These are phyloP conservation scores for Capronia coronata DNA, from an alignment of 2,329 filamentous ascomycete genomes.

Conservation along the genomic window DNA sequence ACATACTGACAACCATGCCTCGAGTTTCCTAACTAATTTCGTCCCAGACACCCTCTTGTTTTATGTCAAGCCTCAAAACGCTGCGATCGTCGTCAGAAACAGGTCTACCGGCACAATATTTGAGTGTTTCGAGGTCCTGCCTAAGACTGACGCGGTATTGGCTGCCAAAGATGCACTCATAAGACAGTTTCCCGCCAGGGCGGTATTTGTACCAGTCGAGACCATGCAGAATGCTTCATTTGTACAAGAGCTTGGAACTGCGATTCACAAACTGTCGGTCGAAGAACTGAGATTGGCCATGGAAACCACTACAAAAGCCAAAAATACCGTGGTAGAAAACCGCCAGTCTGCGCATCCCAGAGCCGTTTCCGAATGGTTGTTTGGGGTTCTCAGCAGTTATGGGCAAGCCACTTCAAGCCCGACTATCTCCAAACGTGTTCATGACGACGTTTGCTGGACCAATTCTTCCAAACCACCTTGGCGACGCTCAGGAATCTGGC, in stretches of 20 bases:
- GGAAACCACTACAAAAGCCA: conserved; percentile 37
- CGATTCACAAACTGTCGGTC: conserved; percentile 35
- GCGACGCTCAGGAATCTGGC: conserved; percentile 50
- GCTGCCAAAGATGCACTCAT: conserved; percentile 36
- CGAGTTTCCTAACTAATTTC: not conserved
- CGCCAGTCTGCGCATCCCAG: conserved; percentile 47
- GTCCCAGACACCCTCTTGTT: conserved; percentile 34
- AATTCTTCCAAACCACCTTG: conserved; percentile 36
- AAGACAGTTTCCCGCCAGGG: conserved; percentile 42
- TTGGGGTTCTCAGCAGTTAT: conserved; percentile 39
- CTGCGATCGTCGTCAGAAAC: conserved; percentile 40
- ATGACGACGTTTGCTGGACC: conserved; percentile 49
- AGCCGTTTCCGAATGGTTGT: conserved; percentile 49
- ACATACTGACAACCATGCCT: not conserved
- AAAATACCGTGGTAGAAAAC: conserved; percentile 35
- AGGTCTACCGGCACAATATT: conserved; percentile 28
- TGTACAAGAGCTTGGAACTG: conserved; percentile 30
- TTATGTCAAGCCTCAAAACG: conserved; percentile 44
- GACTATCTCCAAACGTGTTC: conserved; percentile 47
- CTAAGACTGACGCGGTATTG: conserved; percentile 37
- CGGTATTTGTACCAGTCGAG: conserved; percentile 31
- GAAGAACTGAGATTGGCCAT: conserved; percentile 35
- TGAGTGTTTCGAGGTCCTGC: conserved; percentile 46
- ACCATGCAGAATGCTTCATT: conserved; percentile 29
- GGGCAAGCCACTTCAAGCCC: conserved; percentile 30